These are phyloP conservation scores for Argentina anserina DNA, from an alignment of 306 rosid genomes.

Conservation along the genomic window DNA sequence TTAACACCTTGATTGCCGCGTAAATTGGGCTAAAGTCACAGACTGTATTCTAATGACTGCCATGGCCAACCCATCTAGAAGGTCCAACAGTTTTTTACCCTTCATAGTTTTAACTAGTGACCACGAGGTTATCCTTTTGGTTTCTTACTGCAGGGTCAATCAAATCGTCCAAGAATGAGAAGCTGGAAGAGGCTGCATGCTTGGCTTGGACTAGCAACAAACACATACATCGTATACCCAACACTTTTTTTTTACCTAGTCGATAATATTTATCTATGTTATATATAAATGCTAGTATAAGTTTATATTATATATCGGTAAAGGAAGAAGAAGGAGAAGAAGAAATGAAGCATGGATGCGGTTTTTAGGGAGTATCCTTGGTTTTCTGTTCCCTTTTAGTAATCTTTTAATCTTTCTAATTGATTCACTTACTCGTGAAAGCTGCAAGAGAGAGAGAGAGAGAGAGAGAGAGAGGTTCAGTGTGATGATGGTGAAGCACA, in stretches of 20 bases:
- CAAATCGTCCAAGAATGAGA: conserved; percentile 38
- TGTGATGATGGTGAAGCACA: conserved; percentile 14
- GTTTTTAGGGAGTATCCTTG: conserved; percentile 64
- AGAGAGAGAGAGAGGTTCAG: conserved; percentile 8
- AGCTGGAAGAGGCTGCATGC: neutral
- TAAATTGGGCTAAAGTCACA: neutral
- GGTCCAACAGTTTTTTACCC: neutral
- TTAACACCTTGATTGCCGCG: conserved; percentile 3
- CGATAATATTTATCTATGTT: neutral
- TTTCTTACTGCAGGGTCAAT: neutral
- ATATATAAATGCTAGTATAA: conserved; percentile 1
- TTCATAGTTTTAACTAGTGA: neutral
- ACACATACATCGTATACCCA: conserved; percentile 41
- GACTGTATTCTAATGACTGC: neutral
- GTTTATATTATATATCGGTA: neutral
- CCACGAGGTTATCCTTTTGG: neutral
- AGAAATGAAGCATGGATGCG: conserved; percentile 52
- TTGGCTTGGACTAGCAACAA: conserved; percentile 23
- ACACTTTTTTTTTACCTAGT: conserved; percentile 4
- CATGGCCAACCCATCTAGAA: neutral
- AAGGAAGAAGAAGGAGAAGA: conserved; percentile 7
- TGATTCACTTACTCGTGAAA: conserved; percentile 29
- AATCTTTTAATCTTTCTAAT: conserved; percentile 12
- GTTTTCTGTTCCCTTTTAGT: conserved; percentile 18
- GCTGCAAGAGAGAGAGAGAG: conserved; percentile 24